phyloP scores from a whole-genome alignment of 805 yeast genomes.

The Sugiyamaella qingdaonensis region DNA sequence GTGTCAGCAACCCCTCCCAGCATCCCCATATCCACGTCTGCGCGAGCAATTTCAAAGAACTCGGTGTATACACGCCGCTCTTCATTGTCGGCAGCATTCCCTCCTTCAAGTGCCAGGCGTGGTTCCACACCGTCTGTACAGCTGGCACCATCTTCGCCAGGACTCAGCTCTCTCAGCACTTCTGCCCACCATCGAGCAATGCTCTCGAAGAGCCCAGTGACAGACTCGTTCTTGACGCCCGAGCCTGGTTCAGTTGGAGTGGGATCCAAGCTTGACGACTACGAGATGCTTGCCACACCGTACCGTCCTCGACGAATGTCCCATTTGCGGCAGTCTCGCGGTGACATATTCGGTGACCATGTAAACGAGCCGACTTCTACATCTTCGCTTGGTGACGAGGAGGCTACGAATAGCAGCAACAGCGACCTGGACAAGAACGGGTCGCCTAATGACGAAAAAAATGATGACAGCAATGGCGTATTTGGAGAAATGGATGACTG shows the following conservation, averaged over 20 bases:
- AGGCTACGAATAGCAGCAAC: conserved; percentile 1
- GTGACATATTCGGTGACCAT: conserved; percentile 1
- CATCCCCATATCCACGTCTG: conserved; percentile 16
- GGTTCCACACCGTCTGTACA: conserved; percentile 10
- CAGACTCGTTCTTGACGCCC: conserved; percentile 15
- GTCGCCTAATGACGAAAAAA: conserved; percentile 19
- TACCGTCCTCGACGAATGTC: conserved; percentile 21
- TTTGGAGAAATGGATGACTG: conserved; percentile 39
- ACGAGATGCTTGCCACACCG: conserved; percentile 21
- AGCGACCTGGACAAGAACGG: conserved; percentile 4
- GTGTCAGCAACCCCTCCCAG: conserved; percentile 7
- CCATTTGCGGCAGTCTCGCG: conserved; percentile 17
- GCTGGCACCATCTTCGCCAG: conserved; percentile 10
- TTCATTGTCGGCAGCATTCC: conserved; percentile 17
- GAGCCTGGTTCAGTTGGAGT: conserved; percentile 6
- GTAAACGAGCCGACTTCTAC: neutral
- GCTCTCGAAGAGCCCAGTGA: conserved; percentile 16
- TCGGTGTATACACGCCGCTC: conserved; percentile 9
- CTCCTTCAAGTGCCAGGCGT: conserved; percentile 17
- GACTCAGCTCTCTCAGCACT: neutral
- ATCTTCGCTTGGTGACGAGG: conserved; percentile 10
- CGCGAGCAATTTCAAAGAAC: conserved; percentile 16
- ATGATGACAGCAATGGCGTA: conserved; percentile 29
- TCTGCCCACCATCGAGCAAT: conserved; percentile 6
- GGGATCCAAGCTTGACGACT: conserved; percentile 13